Evolutionary conservation across 2,329 filamentous ascomycete species (phyloP), one percentile per base, ranked within the genome.

Genomic region (Colletotrichum incanum): DNA sequence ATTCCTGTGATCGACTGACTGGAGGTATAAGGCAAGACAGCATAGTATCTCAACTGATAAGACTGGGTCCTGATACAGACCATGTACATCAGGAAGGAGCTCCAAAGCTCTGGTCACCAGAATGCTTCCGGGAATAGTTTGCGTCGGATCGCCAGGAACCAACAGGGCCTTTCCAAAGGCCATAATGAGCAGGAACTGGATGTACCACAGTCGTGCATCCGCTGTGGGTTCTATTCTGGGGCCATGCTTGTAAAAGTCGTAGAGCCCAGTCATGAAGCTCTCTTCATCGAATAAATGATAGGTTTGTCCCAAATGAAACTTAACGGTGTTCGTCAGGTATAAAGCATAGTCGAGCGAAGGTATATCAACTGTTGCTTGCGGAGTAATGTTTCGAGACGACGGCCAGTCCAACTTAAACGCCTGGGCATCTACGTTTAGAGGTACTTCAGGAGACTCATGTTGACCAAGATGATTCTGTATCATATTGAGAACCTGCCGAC

Each of bases 231-330:
- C 50, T 41, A 26, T 41, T 0, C 60, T 70, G 1, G 74, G 75
- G 0, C 58, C 58, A 5, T 77, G 73, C 4, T 74, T 43, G 20
- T 81, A 81, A 31, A 79, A 78, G 16, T 77, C 74, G 37, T 79
- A 74, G 0, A 81, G 66, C 14, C 65, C 65, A 14, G 54, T 64
- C 83, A 87, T 87, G 69, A 89, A 90, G 0, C 79, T 80, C 11
- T 83, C 80, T 62, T 89, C 87, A 28, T 90, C 87, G 43, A 89
- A 87, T 0, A 90, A 77, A 62, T 88, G 87, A 23, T 88, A 87
- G 1, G 88, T 76, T 41, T 88, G 87, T 1, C 84, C 84, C 65
- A 86, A 87, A 67, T 89, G 86, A 50, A 89, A 90, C 65, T 89
- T 89, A 71, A 89, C 87, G 0, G 86, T 84, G 67, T 88, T 89